Evolutionary conservation across 257 asterid species (phyloP).

Genomic region (Jacaranda copaia): DNA sequence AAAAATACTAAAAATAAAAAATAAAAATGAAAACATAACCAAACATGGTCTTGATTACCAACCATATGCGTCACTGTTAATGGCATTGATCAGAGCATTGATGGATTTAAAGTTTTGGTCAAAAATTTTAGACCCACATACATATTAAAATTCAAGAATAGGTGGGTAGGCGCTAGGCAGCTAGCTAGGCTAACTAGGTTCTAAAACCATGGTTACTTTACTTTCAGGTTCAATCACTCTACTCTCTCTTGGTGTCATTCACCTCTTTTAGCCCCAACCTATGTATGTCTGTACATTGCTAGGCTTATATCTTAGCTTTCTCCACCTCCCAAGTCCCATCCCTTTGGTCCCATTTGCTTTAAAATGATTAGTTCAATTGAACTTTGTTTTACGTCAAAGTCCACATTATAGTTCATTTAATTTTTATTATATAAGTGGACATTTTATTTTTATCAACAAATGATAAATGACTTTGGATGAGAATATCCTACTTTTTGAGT

Average conservation of each 20-base stretch:
- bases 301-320: constrained; percentile 1
- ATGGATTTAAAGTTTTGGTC: not conserved
- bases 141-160: not conserved
- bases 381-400: too few species aligned
- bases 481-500: too few species aligned
- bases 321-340: too few species aligned
- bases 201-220: not conserved
- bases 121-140: not conserved
- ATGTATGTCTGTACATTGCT: not conserved
- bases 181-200: not conserved
- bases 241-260: constrained; percentile 10
- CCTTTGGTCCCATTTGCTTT: not conserved
- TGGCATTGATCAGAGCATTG: not conserved
- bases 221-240: constrained; percentile 20
- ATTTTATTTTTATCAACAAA: too few species aligned
- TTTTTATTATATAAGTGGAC: too few species aligned
- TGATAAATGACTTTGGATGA: too few species aligned
- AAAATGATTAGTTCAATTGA: too few species aligned
- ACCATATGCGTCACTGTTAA: not conserved
- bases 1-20: too few species aligned
- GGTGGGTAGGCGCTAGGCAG: not conserved
- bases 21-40: too few species aligned
- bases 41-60: too few species aligned
- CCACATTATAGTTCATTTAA: too few species aligned
- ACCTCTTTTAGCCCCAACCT: constrained; percentile 6